phyloP scores from a whole-genome alignment of 257 asterid genomes.

The Phtheirospermum japonicum region DNA sequence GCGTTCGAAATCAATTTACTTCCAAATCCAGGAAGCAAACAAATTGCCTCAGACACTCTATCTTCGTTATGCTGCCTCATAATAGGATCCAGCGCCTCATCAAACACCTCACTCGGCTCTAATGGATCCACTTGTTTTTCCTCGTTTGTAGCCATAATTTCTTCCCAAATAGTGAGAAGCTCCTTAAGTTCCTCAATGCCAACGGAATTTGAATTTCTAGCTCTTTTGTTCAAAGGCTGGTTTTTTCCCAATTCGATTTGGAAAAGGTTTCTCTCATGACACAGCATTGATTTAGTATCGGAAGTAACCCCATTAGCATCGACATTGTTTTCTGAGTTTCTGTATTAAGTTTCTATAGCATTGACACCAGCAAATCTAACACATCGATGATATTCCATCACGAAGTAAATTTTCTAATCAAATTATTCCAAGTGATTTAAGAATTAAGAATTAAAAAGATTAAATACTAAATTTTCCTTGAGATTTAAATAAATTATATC shows the following conservation, averaged over 20 bases:
- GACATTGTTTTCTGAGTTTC: constrained; percentile 27
- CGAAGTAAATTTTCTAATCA: background rate
- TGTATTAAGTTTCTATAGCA: constrained; percentile 32
- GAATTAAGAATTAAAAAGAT: constrained; percentile 1
- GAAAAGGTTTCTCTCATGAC: constrained; percentile 35
- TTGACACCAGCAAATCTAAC: constrained; percentile 26
- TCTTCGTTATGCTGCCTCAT: constrained; percentile 37
- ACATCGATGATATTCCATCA: constrained; percentile 37
- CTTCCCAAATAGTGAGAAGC: constrained; percentile 54
- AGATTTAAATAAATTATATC: constrained; percentile 11
- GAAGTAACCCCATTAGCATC: constrained; percentile 35
- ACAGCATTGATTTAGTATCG: constrained; percentile 30
- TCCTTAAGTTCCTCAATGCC: constrained; percentile 46
- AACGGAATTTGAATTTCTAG: too few relatives aligned
- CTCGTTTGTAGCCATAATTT: constrained; percentile 45
- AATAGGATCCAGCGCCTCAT: too few relatives aligned
- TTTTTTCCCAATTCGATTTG: constrained; percentile 33
- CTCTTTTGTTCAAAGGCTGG: constrained; percentile 41
- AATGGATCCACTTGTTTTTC: constrained; percentile 35
- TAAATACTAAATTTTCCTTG: background rate
- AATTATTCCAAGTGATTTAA: constrained; percentile 10
- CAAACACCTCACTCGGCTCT: too few relatives aligned
- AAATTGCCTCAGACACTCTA: constrained; percentile 54
- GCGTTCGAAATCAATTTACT: constrained; percentile 32
- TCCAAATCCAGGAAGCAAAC: constrained; percentile 46